Evolutionary conservation across 805 yeast species (phyloP), one percentile per base, ranked within the genome.

Genomic region (Sugiyamaella smithiae): DNA sequence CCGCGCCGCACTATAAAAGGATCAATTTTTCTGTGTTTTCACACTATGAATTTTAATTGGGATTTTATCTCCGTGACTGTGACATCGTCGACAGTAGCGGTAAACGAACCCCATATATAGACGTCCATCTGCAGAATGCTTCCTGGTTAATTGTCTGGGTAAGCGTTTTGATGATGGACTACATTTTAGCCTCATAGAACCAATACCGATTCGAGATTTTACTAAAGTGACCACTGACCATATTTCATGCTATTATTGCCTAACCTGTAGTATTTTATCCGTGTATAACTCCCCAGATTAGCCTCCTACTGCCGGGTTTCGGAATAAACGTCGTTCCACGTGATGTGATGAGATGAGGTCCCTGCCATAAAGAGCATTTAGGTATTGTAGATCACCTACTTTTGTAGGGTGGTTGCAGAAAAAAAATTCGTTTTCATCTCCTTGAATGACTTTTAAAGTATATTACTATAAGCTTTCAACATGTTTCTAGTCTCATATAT

Each of bases 81-180:
- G 47, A 29, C 47, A 24, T 44, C 22, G 23, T 32, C 35, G 47
- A 44, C 47, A 44, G 40, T 6, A 19, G 31, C 22, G 47, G 47
- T 44, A 44, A 44, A 44, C 47, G 47, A 44, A 2, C 35, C 47
- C 47, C 47, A 35, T 35, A 44, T 33, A 44, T 19, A 22, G 26
- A 42, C 25, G 47, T n/a, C 42, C 16, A 22, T 44, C 47, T 44
- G 47, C 47, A 44, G 47, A 44, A 35, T n/a, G 42, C 42, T 23
- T 33, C 40, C 26, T 44, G 47, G n/a, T n/a, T n/a, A n/a, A n/a
- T n/a, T n/a, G n/a, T n/a, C n/a, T n/a, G n/a, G n/a, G n/a, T n/a
- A n/a, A 23, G 40, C 47, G 31, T 33, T 44, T 44, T 44, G 47
- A 44, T 44, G 47, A 33, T 22, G 20, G 42, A 9, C 38, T 17